Base-by-base conservation (phyloP, 352 stramenopile species). In the Globisporangium spinosum region DNA sequence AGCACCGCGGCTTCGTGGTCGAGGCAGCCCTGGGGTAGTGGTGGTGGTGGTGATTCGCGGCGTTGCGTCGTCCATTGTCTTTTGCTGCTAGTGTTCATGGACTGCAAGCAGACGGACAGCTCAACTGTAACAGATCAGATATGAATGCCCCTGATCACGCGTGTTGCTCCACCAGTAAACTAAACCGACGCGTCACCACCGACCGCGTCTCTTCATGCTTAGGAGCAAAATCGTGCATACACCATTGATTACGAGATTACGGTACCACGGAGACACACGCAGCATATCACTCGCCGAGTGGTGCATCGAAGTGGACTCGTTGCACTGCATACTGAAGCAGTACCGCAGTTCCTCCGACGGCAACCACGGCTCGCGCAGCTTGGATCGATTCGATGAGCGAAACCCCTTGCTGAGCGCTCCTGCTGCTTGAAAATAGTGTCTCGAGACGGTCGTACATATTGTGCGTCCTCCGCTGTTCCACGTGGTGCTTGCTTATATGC, bases 1-100 rank as follows among this genome's bases (percentile, higher is more conserved):
- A 13, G 78, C 78, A 1, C 70, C 74, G 12, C 72, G 75, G 3
- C 74, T 82, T 13, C 68, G 43, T 15, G 78, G 72, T 8, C 76
- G 74, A 20, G 69, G 69, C 2, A 62, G 63, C 0, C 67, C 72
- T 25, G 67, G 43, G 3, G 54, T 20, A 15, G 13, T 34, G 17
- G 22, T 6, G 38, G 13, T 34, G 17, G 22, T 6, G 5, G 38
- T 20, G 6, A 34, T 13, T 25, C 27, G 53, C 13, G 59, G 40
- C 29, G 53, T 32, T 43, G 38, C 9, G 22, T 58, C 55, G 15
- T 67, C 53, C 66, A 67, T 71, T 12, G 15, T n/a, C 56, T 60
- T 38, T 9, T 59, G 43, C 17, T 51, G 15, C 40, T 23, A 9
- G 15, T 49, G 40, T n/a, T 22, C 40, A 20, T 13, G 13, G 38